Evolutionary conservation across 2,329 filamentous ascomycete genomes (phyloP).

Genomic region (Cercospora nicotianae): DNA sequence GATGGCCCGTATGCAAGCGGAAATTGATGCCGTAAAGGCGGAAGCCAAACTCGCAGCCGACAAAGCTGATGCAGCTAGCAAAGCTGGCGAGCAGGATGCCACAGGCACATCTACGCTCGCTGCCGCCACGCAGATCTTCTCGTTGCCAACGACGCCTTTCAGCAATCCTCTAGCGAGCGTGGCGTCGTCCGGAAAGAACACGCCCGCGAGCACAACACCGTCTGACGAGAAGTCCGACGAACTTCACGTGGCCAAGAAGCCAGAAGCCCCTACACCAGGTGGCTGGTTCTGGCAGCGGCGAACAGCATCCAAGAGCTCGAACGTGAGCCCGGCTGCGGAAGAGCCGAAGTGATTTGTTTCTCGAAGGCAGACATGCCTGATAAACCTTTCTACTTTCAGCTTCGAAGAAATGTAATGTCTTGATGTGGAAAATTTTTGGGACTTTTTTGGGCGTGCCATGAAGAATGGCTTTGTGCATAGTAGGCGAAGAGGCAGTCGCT

Average conservation of each 20-base stretch:
- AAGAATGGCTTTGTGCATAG: background rate
- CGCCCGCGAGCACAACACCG: conserved; percentile 14
- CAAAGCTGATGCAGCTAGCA: conserved; percentile 22
- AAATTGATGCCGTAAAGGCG: conserved; percentile 27
- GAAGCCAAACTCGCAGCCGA: conserved; percentile 26
- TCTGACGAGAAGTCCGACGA: conserved; percentile 23
- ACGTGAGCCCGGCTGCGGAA: conserved; percentile 11
- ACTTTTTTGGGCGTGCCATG: background rate
- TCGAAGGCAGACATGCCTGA: background rate
- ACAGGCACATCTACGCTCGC: conserved; percentile 6
- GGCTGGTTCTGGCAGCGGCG: conserved; percentile 39
- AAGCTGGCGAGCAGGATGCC: conserved; percentile 18
- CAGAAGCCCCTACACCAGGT: conserved; percentile 23
- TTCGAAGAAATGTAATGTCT: conserved; percentile 11
- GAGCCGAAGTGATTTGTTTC: conserved; percentile 9
- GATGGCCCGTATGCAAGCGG: conserved; percentile 24
- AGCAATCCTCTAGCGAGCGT: conserved; percentile 8
- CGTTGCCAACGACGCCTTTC: conserved; percentile 22
- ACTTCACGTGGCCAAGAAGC: conserved; percentile 18
- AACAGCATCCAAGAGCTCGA: conserved; percentile 30
- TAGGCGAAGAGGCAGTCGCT: background rate
- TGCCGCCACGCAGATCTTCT: conserved; percentile 24
- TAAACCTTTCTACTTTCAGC: background rate
- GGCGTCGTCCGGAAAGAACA: background rate
- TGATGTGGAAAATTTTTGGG: conserved; percentile 1